Percentiles rank a stretch among this genome's conserved stretches.
phyloP scores from a whole-genome alignment of 2,329 filamentous ascomycete species.

The Pseudogymnoascus sp. region DNA sequence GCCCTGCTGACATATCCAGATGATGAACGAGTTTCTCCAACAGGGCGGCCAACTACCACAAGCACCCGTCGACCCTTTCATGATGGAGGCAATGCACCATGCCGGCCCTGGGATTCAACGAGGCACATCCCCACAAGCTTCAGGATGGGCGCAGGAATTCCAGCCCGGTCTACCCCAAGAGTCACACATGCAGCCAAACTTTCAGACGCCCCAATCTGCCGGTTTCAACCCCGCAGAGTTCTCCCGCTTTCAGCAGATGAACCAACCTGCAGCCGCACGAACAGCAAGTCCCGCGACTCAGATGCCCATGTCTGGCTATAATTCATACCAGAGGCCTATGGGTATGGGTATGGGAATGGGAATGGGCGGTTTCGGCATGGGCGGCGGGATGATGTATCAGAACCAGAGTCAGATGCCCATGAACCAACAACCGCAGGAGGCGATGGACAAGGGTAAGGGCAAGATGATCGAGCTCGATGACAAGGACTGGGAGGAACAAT shows the following conservation, averaged over 20 bases:
- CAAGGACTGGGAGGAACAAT: constrained; percentile 91
- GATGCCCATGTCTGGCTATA: constrained; percentile 37
- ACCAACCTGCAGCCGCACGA: constrained; percentile 47
- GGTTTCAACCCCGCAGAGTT: constrained; percentile 80
- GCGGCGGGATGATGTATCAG: constrained; percentile 38
- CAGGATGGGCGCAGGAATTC: constrained; percentile 57
- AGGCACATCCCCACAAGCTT: constrained; percentile 30
- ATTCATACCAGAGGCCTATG: constrained; percentile 52
- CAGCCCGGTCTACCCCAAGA: constrained; percentile 47
- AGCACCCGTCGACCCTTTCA: constrained; percentile 35
- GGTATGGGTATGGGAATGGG: constrained; percentile 38
- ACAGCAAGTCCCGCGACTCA: constrained; percentile 49
- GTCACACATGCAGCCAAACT: constrained; percentile 63
- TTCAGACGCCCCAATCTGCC: constrained; percentile 48
- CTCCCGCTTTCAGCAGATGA: constrained; percentile 72
- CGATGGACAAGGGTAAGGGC: constrained; percentile 66
- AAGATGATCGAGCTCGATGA: constrained; percentile 94
- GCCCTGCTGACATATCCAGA: constrained; percentile 43
- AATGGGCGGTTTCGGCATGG: constrained; percentile 47
- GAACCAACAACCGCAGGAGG: constrained; percentile 28
- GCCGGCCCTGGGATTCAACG: constrained; percentile 22
- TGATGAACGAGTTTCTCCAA: constrained; percentile 90
- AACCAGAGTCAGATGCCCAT: constrained; percentile 34
- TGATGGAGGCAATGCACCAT: constrained; percentile 23
- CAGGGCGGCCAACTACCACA: constrained; percentile 57